Evolutionary conservation across 176 grass and related monocot genomes (phyloP), one percentile per base, ranked within the genome.

Genomic region (Cocos nucifera): DNA sequence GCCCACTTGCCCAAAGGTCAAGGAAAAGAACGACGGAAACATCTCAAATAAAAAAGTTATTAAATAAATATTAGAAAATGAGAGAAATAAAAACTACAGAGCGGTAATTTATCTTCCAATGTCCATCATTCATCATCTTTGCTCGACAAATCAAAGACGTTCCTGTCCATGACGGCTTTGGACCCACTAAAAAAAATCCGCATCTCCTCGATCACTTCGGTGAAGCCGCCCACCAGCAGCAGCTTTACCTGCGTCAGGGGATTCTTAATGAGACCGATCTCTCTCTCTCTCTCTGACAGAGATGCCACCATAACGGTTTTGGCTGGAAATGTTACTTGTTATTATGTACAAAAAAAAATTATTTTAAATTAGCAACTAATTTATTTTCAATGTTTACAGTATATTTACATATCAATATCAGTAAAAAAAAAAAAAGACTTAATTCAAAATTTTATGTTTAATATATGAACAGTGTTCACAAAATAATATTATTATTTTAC

Each of bases 141-240:
- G 16, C 17, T 52, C 18, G 22, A 56, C 21, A 21, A 21, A 21
- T 21, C 1, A 21, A 21, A 21, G 21, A 21, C 21, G 1, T 21
- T 21, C 21, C 21, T 1, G 21, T 21, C 21, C 65, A 22, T 19
- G 19, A 6, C 21, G 30, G 19, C n/a, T 69, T 29, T 16, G 10
- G 39, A 57, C 53, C 22, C 53, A 9, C 8, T 44, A 57, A 56
- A 69, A 12, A 69, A 69, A 17, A 21, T 56, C 53, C 53, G 57
- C 22, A 60, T 20, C 27, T 10, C 27, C n/a, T 1, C 14, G 23
- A 23, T 23, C 23, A 23, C 23, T 23, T 23, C 23, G 23, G 23
- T 29, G 50, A 30, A 51, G 62, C 32, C 32, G 20, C 4, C 0
- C 22, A 53, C 17, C 22, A 51, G 21, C 62, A 24, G 19, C 44